Evolutionary conservation across 2,329 filamentous ascomycete species (phyloP).

Genomic region (Ceratocystis colombiana): DNA sequence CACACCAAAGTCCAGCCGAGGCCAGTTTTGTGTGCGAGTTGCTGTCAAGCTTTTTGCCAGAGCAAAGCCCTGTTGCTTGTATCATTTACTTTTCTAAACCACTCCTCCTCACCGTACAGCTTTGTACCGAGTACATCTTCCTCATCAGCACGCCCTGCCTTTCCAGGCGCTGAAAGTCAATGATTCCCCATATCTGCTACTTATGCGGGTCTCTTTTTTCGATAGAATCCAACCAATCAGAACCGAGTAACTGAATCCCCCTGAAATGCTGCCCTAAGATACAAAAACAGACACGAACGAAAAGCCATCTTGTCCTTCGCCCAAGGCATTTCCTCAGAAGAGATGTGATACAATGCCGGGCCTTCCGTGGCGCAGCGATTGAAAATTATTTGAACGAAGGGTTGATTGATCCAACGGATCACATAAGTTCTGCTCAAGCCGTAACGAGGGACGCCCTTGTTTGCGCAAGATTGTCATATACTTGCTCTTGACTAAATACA

Average conservation of each 20-base stretch:
- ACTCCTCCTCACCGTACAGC: too few species aligned
- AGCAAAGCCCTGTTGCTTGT: neutral
- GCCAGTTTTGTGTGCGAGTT: neutral
- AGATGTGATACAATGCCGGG: conserved; percentile 6
- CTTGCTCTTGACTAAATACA: too few species aligned
- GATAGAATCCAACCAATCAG: neutral
- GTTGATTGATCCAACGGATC: neutral
- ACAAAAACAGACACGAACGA: neutral
- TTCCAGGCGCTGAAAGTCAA: neutral
- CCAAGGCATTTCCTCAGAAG: neutral
- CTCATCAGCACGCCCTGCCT: neutral
- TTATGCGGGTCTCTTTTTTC: conserved; percentile 1
- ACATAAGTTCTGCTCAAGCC: too few species aligned
- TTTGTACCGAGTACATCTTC: too few species aligned
- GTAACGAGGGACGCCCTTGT: too few species aligned
- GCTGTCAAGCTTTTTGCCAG: too few species aligned
- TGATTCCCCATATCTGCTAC: neutral
- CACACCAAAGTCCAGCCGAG: neutral
- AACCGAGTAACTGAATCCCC: neutral
- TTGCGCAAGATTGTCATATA: too few species aligned
- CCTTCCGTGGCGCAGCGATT: conserved; percentile 5
- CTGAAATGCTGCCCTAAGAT: conserved; percentile 1
- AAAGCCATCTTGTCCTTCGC: conserved; percentile 1
- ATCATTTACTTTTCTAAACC: neutral
- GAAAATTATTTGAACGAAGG: neutral